These are phyloP conservation scores for Oryza glumipatula DNA, from an alignment of 176 grass and related monocot species.

Conservation along the genomic window DNA sequence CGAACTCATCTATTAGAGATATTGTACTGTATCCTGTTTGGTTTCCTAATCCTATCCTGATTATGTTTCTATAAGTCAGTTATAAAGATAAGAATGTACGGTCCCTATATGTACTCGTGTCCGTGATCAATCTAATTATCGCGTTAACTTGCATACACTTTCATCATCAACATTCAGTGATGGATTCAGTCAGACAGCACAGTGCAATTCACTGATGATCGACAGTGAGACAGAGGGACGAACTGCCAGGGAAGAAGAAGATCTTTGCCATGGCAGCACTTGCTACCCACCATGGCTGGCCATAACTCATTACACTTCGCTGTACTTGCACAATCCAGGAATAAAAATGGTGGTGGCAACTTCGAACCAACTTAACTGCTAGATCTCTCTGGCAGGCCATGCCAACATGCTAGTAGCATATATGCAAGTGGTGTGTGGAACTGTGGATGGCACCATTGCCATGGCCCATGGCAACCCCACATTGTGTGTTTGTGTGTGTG, in stretches of 20 bases:
- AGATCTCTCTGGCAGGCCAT: constrained; percentile 9
- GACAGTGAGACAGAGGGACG: neutral
- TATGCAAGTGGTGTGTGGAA: neutral
- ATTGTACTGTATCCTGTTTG: no score
- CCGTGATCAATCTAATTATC: no score
- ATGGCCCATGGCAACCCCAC: neutral
- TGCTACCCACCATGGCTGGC: neutral
- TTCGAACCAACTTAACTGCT: constrained; percentile 34
- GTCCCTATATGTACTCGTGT: no score
- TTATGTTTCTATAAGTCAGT: no score
- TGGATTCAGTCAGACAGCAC: neutral
- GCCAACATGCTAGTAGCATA: neutral
- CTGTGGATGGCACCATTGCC: no score
- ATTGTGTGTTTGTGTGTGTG: neutral
- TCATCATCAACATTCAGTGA: neutral
- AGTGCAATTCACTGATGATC: neutral
- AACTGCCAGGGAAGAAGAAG: neutral
- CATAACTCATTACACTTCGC: neutral
- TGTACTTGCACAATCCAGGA: constrained; percentile 42
- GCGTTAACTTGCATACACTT: no score
- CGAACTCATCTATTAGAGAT: no score
- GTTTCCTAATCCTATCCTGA: no score
- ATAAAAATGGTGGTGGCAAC: constrained; percentile 28
- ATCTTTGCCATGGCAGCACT: neutral
- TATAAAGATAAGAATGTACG: no score